These are phyloP conservation scores for Excoecaria cochinchinensis DNA, from an alignment of 345 rosid species.

Conservation along the genomic window DNA sequence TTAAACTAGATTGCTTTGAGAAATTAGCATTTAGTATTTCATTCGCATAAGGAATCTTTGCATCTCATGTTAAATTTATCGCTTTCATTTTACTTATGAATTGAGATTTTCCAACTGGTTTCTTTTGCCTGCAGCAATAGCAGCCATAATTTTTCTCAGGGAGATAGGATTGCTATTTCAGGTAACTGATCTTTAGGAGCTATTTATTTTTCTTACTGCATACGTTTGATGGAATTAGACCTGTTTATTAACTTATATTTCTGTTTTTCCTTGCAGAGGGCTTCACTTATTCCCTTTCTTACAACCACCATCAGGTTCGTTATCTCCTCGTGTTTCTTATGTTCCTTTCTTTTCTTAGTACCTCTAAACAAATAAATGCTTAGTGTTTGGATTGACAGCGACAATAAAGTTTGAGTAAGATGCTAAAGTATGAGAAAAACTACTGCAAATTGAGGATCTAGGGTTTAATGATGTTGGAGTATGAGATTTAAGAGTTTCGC, in stretches of 20 bases:
- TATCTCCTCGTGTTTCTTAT: not conserved
- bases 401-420: not conserved
- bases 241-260: slow-evolving; percentile 1
- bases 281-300: slow-evolving; percentile 33
- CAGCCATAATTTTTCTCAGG: slow-evolving; percentile 63
- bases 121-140: slow-evolving; percentile 59
- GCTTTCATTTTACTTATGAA: not conserved
- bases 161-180: slow-evolving; percentile 49
- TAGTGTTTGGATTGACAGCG: not conserved
- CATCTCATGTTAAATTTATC: not conserved
- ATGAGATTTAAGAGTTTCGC: not conserved
- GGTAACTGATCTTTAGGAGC: slow-evolving; percentile 38
- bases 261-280: slow-evolving; percentile 47
- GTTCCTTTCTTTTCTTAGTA: not conserved
- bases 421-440: not conserved
- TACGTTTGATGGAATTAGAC: not conserved
- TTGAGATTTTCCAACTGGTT: slow-evolving; percentile 8
- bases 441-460: not conserved
- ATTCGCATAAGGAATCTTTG: not conserved
- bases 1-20: not conserved
- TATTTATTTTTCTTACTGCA: not conserved
- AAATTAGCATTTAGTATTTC: not conserved
- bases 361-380: not conserved
- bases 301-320: slow-evolving; percentile 57
- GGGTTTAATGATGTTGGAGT: not conserved